Evolutionary conservation across 805 yeast genomes (phyloP).

Genomic region (Trichomonascus vanleenenianus): DNA sequence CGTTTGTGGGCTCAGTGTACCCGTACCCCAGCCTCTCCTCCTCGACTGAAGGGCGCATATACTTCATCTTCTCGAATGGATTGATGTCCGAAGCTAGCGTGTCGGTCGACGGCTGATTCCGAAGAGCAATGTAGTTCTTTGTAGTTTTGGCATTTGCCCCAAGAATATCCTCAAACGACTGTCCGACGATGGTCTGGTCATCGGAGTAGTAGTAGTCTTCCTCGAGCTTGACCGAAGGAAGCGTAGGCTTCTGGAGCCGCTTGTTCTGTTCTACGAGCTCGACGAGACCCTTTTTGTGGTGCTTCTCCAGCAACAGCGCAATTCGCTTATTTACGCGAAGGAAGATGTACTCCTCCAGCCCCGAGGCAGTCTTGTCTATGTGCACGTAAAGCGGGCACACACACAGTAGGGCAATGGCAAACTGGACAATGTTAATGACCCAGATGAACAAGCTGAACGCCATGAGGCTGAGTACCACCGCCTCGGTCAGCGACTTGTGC

Average conservation of each 20-base stretch:
- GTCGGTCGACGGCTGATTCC: background rate
- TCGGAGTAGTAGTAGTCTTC: background rate
- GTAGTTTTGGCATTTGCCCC: background rate
- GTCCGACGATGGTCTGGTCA: background rate
- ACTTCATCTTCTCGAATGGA: background rate
- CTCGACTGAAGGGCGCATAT: background rate
- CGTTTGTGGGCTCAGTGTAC: conserved; percentile 1
- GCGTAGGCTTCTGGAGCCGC: conserved; percentile 21
- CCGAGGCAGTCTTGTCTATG: conserved; percentile 32
- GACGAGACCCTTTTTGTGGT: conserved; percentile 27
- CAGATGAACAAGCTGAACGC: conserved; percentile 66
- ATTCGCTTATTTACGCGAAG: conserved; percentile 50
- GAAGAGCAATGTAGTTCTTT: background rate
- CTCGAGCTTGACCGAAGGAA: conserved; percentile 19
- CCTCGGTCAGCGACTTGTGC: conserved; percentile 51
- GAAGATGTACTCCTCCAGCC: conserved; percentile 56
- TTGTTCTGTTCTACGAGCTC: conserved; percentile 22
- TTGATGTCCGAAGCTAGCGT: background rate
- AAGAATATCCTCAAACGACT: conserved; percentile 3
- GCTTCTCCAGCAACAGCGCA: conserved; percentile 40
- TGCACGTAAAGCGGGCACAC: conserved; percentile 45
- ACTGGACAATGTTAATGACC: conserved; percentile 55
- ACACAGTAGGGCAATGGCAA: conserved; percentile 46
- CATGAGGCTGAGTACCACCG: conserved; percentile 71
- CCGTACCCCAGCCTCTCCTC: conserved; percentile 2